Base-by-base conservation (phyloP, 192 early-diverging fungal species). In the Coemansia sp. region DNA sequence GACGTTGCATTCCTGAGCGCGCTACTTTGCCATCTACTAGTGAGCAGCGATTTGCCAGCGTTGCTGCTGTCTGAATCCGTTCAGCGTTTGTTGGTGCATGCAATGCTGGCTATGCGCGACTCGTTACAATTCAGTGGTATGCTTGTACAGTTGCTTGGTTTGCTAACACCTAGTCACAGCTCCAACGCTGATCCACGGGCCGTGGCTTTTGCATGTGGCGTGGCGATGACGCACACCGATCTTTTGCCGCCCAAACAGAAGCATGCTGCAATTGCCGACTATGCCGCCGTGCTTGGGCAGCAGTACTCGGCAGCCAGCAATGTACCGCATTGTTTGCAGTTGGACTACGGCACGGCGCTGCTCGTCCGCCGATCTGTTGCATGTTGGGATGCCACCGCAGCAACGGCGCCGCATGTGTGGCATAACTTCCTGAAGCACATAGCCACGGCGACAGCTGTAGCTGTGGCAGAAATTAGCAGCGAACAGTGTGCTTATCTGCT, bases 1-100 rank as follows among this genome's bases (percentile, higher is more conserved):
- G 79, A 82, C 23, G 10, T 33, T 31, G 33, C 74, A 0, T 73
- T 82, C 36, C 46, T 76, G 9, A 32, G 64, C 10, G 71, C 70
- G 3, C 68, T 82, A 50, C 58, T 73, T 42, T 70, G 74, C 20
- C 74, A 76, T 32, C 22, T 82, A 61, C 60, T 82, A 25, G 33
- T 39, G 3, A 65, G 66, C 70, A 54, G 32, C 25, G 27, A 27
- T 7, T 57, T 56, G 6, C 46, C 57, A 29, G 24, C 24, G 20
- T 67, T 76, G 27, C 42, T 82, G 17, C 29, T 19, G 5, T 46
- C 21, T 19, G 21, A 32, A 2, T 20, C 23, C n/a, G 79, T 66
- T 3, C 74, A 70, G 55, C 59, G 64, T n/a, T 67, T 82, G 31
- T 36, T 82, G 20, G 63, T 54, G 5, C 74, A 76, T 19, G 24